Evolutionary conservation across 2,329 filamentous ascomycete species (phyloP).

Genomic region (Calonectria pauciramosa): DNA sequence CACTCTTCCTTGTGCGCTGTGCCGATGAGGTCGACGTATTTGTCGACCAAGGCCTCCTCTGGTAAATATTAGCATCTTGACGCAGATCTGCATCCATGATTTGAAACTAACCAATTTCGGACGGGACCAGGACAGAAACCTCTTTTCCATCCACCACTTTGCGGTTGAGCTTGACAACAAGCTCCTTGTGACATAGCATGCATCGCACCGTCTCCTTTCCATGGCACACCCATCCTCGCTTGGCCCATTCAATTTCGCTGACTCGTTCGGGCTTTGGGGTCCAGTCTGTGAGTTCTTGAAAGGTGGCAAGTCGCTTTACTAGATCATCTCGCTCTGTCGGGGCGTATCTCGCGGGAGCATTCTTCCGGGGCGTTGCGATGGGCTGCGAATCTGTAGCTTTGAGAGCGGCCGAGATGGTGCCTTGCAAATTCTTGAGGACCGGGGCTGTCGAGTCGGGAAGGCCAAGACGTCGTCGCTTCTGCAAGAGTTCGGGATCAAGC

Average conservation of each 20-base stretch:
- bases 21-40: slow-evolving; percentile 80
- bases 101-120: slow-evolving; percentile 66
- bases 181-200: slow-evolving; percentile 85
- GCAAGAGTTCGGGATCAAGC: slow-evolving; percentile 58
- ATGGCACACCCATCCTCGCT: slow-evolving; percentile 89
- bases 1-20: slow-evolving; percentile 85
- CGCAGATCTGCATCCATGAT: neutral
- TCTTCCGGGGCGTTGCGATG: slow-evolving; percentile 34
- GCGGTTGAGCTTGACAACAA: slow-evolving; percentile 83
- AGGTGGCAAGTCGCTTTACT: slow-evolving; percentile 84
- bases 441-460: slow-evolving; percentile 57
- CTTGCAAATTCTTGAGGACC: slow-evolving; percentile 41
- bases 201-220: slow-evolving; percentile 88
- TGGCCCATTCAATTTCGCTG: slow-evolving; percentile 94
- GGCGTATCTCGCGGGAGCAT: slow-evolving; percentile 77
- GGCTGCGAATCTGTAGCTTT: slow-evolving; percentile 36
- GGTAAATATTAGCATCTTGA: slow-evolving; percentile 34
- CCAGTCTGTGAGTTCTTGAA: slow-evolving; percentile 93
- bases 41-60: slow-evolving; percentile 79
- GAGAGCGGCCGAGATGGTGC: slow-evolving; percentile 42
- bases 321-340: slow-evolving; percentile 89
- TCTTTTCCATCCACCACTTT: slow-evolving; percentile 70
- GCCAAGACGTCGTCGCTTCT: slow-evolving; percentile 68
- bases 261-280: slow-evolving; percentile 90
- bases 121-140: slow-evolving; percentile 65